phyloP scores from a whole-genome alignment of 1,139 yeast species.

The Suhomyces ambrosiae region DNA sequence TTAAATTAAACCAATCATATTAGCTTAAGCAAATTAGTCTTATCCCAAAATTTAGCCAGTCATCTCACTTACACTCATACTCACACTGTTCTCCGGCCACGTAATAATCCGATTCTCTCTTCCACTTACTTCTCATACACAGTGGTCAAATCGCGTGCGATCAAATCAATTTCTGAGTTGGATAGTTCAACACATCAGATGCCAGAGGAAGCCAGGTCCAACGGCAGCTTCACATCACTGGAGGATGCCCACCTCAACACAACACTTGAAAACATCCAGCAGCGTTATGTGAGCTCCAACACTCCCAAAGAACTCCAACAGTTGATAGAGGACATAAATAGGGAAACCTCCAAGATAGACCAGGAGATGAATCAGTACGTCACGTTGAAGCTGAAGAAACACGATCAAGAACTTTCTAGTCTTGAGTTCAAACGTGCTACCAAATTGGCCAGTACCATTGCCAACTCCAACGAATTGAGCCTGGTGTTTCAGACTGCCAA shows the following conservation, averaged over 20 bases:
- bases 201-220: conserved; percentile 2
- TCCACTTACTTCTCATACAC: too few relatives aligned
- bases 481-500: conserved; percentile 61
- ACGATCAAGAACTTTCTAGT: conserved; percentile 39
- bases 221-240: conserved; percentile 3
- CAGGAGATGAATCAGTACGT: conserved; percentile 30
- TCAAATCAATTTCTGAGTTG: too few relatives aligned
- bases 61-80: too few relatives aligned
- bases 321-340: conserved; percentile 25
- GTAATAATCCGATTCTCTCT: too few relatives aligned
- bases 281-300: conserved; percentile 13
- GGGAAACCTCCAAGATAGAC: conserved; percentile 23
- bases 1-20: too few relatives aligned
- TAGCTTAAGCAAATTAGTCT: too few relatives aligned
- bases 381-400: conserved; percentile 29
- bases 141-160: too few relatives aligned
- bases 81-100: too few relatives aligned
- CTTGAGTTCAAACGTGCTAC: conserved; percentile 41
- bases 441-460: conserved; percentile 39
- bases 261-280: conserved; percentile 5
- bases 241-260: conserved; percentile 4
- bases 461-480: conserved; percentile 49
- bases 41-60: too few relatives aligned
- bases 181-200: conserved; percentile 1
- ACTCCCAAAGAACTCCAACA: conserved; percentile 24